These are phyloP conservation scores for Sarocladiaceae sp. DNA, from an alignment of 2,329 filamentous ascomycete species.

Conservation along the genomic window DNA sequence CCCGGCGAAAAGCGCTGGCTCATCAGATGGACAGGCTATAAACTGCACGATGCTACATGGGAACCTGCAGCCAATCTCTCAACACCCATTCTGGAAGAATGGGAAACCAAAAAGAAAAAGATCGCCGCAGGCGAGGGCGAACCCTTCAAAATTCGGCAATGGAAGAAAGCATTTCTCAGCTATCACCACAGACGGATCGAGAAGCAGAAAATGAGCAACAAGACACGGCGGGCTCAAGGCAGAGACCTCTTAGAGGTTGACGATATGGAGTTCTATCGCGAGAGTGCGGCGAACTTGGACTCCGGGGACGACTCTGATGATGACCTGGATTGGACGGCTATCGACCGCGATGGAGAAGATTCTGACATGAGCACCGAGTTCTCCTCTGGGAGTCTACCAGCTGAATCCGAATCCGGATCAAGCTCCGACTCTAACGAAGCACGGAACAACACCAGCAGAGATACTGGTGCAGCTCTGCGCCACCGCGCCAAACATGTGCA, in stretches of 20 bases:
- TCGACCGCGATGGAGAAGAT: constrained; percentile 10
- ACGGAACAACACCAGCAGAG: no score
- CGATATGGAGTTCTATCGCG: neutral
- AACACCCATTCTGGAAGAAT: constrained; percentile 30
- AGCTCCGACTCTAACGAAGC: no score
- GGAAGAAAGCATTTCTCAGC: constrained; percentile 25
- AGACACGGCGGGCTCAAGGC: neutral
- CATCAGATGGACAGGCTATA: constrained; percentile 30
- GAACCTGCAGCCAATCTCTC: constrained; percentile 41
- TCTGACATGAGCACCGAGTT: constrained; percentile 8
- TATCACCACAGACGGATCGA: constrained; percentile 10
- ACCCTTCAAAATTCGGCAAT: constrained; percentile 33
- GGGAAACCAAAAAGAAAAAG: constrained; percentile 35
- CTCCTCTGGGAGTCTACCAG: neutral
- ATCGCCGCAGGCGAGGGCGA: constrained; percentile 24
- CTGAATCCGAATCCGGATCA: neutral
- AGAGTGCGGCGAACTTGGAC: neutral
- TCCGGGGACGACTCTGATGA: constrained; percentile 10
- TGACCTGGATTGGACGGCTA: neutral
- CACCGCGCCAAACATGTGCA: no score
- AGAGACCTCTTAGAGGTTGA: neutral
- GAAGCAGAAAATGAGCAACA: neutral
- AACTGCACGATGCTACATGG: constrained; percentile 37
- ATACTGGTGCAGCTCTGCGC: no score
- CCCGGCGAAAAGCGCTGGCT: constrained; percentile 21